Base-by-base conservation (phyloP, 2,329 filamentous ascomycete species). In the Byssothecium circinans region DNA sequence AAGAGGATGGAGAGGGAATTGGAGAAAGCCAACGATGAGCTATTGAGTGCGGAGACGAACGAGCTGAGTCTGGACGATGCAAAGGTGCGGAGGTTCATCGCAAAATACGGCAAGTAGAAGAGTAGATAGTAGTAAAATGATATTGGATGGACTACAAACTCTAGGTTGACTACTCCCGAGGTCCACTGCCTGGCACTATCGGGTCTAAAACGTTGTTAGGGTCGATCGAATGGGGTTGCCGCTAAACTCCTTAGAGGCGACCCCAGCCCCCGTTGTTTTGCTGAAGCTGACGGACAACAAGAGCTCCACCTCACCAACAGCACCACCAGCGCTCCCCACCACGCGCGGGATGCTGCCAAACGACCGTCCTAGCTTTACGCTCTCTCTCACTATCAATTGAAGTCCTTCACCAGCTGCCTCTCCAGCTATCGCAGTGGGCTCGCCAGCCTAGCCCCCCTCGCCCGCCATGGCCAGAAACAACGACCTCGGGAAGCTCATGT, bases 1-100 rank as follows among this genome's bases (percentile, higher is more conserved):
- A 67, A 67, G 20, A 50, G 50, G 12, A 57, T 75, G 50, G 73
- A 75, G 48, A 47, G 47, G 25, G 58, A 67, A 19, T 66, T 75
- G 29, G 68, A 73, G 49, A 55, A 57, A 4, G 57, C 72, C 17
- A 71, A 72, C 17, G 56, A 64, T n/a, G 59, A 69, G 37, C 62
- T 77, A 57, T 22, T 76, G 29, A 61, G 58, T 15, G 68, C 58
- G 19, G 69, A 71, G 47, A 53, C 60, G 18, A 65, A 55, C 39
- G 58, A 67, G 49, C 42, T 72, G 36, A 64, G 55, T 17, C 44
- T 70, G 45, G 50, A 53, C 23, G 64, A 69, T 45, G 52, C 62
- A 15, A 64, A 52, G 44, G 64, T 69, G 20, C 58, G 57, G 49
- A 57, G 56, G 7, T 69, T 69, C 41, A 53, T 69, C n/a, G 57